Conservation (phyloP, 2,329 filamentous ascomycete genomes). For the Rutstroemia sydowiana region DNA sequence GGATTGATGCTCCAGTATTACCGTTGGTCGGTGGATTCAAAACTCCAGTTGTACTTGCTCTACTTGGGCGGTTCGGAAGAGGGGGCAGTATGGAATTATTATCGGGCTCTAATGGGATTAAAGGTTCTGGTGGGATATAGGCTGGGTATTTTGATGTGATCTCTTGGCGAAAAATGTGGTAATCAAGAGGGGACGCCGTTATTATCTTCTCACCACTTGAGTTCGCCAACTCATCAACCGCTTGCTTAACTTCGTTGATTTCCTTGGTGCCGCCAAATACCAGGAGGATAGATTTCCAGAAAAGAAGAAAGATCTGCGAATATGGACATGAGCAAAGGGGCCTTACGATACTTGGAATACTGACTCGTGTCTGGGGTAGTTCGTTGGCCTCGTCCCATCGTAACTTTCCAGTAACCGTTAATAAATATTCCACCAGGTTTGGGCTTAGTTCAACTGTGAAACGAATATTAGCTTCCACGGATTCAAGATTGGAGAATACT, state of each 20-base stretch:
- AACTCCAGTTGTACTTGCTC: slow-evolving; percentile 54
- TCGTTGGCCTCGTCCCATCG: slow-evolving; percentile 65
- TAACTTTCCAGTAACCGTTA: slow-evolving; percentile 59
- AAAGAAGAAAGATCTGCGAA: slow-evolving; percentile 62
- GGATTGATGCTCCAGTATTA: slow-evolving; percentile 65
- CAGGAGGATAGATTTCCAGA: slow-evolving; percentile 88
- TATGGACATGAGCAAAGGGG: slow-evolving; percentile 19
- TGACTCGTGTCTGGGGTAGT: slow-evolving; percentile 56
- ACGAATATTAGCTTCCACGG: background rate
- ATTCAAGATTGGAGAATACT: no score
- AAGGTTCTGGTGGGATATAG: slow-evolving; percentile 79
- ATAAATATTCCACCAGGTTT: slow-evolving; percentile 62
- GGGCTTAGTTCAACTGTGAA: slow-evolving; percentile 49
- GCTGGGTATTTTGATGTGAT: slow-evolving; percentile 97
- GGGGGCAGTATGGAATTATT: slow-evolving; percentile 87
- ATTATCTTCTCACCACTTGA: slow-evolving; percentile 58
- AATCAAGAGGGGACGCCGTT: slow-evolving; percentile 89
- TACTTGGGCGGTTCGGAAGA: slow-evolving; percentile 64
- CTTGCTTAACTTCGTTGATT: slow-evolving; percentile 65
- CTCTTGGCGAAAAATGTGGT: slow-evolving; percentile 92
- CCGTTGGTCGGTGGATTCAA: slow-evolving; percentile 50
- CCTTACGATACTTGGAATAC: slow-evolving; percentile 23
- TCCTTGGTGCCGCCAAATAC: slow-evolving; percentile 74
- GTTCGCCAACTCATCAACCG: slow-evolving; percentile 49
- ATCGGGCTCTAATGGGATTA: slow-evolving; percentile 80